Evolutionary conservation across 441 rosid species (phyloP), one percentile per base, ranked within the genome.

Genomic region (Gossypium aridum): DNA sequence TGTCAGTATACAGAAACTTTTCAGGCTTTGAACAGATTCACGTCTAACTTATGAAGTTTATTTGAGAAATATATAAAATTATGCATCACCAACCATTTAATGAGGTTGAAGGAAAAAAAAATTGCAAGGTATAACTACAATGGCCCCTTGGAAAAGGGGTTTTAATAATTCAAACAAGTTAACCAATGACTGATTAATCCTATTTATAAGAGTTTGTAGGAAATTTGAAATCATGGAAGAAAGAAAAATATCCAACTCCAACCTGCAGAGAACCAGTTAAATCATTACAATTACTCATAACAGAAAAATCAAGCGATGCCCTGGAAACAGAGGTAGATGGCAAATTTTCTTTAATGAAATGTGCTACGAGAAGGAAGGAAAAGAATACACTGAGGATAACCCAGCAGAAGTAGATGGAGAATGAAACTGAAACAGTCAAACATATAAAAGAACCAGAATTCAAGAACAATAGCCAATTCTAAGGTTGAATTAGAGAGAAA

Each of bases 71-170:
- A 23, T 23, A 67, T 13, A 66, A 3, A 49, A 45, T 45, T 66
- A 66, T 31, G 28, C 45, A 68, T 14, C 31, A 26, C 60, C 72
- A 69, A 51, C n/a, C n/a, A 8, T 26, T 51, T 69, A 53, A 28
- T 53, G 12, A 54, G 63, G 28, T 70, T 61, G 34, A 53, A 70
- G 34, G 72, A 70, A 70, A 54, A 70, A 70, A 62, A 70, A 69
- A 54, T 70, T 54, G 73, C 59, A 70, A 28, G 28, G 26, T 10
- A 26, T 17, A 25, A 70, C 49, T 28, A 53, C 16, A 53, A 31
- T 31, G 43, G 62, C 39, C 17, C 16, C 47, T 53, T 17, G 47
- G 2, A 53, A 70, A 70, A 69, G n/a, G 17, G 55, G 8, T 4
- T 28, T 28, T 10, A 54, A 70, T 70, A 70, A 70, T 16, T 69